These are phyloP conservation scores for Hypoxylon perforatum DNA, from an alignment of 495 filamentous ascomycete genomes.

Conservation along the genomic window DNA sequence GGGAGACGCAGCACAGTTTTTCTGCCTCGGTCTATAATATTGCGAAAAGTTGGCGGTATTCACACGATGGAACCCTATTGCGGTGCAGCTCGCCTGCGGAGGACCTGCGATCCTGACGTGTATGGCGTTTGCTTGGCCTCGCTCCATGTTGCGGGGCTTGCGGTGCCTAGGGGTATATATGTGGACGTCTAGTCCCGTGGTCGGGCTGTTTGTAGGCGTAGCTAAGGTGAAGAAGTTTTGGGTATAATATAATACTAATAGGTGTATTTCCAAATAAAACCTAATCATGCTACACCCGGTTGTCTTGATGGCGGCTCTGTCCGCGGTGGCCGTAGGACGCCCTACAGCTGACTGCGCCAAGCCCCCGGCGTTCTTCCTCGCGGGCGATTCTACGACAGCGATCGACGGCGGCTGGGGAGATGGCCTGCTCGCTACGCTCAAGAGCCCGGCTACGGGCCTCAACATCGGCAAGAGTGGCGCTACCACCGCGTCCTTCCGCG, in stretches of 20 bases:
- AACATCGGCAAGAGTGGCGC: conserved; percentile 64
- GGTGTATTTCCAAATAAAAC: background rate
- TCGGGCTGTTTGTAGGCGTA: background rate
- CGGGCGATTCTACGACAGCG: conserved; percentile 65
- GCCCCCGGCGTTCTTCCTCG: conserved; percentile 59
- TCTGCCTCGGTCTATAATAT: conserved; percentile 28
- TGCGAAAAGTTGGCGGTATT: conserved; percentile 21
- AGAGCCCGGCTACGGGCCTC: conserved; percentile 53
- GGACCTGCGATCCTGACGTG: conserved; percentile 5
- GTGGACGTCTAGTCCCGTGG: background rate
- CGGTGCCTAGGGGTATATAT: conserved; percentile 7
- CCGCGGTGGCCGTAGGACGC: background rate
- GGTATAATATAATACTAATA: background rate
- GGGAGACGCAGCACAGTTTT: background rate
- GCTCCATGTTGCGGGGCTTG: background rate
- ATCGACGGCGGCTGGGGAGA: conserved; percentile 61
- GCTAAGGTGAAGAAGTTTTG: background rate
- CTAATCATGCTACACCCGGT: background rate
- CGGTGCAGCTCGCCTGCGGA: conserved; percentile 10
- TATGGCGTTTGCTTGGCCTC: background rate
- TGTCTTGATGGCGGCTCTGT: background rate
- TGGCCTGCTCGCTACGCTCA: conserved; percentile 59
- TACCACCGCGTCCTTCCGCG: conserved; percentile 61
- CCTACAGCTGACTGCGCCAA: conserved; percentile 15
- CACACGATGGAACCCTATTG: conserved; percentile 8